Base-by-base conservation (phyloP, 2,329 filamentous ascomycete species). In the Colletotrichum sp. region DNA sequence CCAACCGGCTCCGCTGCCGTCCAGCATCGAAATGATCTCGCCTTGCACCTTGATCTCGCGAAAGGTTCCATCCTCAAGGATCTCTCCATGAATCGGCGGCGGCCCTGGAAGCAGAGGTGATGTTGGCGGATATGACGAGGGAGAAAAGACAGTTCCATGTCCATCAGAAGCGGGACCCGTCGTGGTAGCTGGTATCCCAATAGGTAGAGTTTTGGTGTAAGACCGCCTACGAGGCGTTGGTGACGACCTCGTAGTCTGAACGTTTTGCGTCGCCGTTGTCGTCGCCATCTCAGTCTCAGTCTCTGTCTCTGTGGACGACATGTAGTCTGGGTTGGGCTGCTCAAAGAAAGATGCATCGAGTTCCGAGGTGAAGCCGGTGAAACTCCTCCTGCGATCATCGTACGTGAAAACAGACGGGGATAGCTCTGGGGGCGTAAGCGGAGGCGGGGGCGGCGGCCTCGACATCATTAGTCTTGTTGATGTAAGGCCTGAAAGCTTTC, bases 281-380 rank as follows among this genome's bases (percentile, higher is more conserved):
- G 80, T 78, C 12, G 79, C 76, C 15, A 78, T 32, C 59, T 62
- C 59, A 10, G 79, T 49, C 39, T 49, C 39, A 6, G 39, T 49
- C 39, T 49, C 39, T 4, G 39, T 76, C 13, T 80, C 78, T 10
- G 84, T 83, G 16, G 82, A 84, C 34, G 84, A 86, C 76, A 84
- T 83, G 81, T 89, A 89, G 77, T 90, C 88, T 1, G 88, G 88
- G 77, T 89, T 89, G 4, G 87, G 86, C 76, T 89, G 88, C 77
- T 88, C 85, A 75, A 90, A 87, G 78, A 88, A 86, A 59, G 81
- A 81, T n/a, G 80, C 79, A 62, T 85, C 86, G 12, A 86, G 77
- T 12, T 83, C 82, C 12, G 83, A 80, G 18, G 80, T 79, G 44
- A 84, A 85, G 39, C 81, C 81, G 4, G 83, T 80, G 67, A 81